Evolutionary conservation across 345 rosid genomes (phyloP).

Genomic region (Aquilaria sinensis): DNA sequence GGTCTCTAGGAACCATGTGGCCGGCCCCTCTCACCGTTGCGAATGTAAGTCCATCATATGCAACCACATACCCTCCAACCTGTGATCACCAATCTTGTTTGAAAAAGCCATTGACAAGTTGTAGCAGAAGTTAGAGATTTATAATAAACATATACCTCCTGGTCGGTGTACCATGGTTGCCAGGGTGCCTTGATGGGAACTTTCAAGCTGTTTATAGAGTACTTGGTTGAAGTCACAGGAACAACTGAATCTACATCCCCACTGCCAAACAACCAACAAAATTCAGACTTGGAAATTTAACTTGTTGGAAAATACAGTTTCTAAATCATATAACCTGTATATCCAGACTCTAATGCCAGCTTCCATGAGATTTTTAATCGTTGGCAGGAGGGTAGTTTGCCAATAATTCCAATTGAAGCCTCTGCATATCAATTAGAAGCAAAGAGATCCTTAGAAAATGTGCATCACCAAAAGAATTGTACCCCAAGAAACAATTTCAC

Average conservation of each 20-base stretch:
- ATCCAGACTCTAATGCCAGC: constrained; percentile 65
- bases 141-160: constrained; percentile 24
- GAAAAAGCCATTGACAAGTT: too few relatives aligned
- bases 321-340: constrained; percentile 28
- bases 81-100: constrained; percentile 1
- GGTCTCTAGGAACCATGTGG: constrained; percentile 52
- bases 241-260: constrained; percentile 61
- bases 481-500: background rate
- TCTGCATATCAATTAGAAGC: constrained; percentile 11
- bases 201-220: constrained; percentile 41
- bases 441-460: background rate
- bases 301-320: background rate
- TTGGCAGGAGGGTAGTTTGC: constrained; percentile 44
- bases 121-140: background rate
- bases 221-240: constrained; percentile 44
- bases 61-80: constrained; percentile 63
- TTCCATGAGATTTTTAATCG: constrained; percentile 51
- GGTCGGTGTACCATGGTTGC: constrained; percentile 52
- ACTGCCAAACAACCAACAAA: constrained; percentile 18
- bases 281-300: background rate
- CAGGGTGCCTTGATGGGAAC: constrained; percentile 39
- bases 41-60: constrained; percentile 42
- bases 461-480: too few relatives aligned
- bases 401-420: background rate
- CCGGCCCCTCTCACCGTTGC: constrained; percentile 67